phyloP scores from a whole-genome alignment of 176 grass and related monocot species.

The Bolboschoenus planiculmis region DNA sequence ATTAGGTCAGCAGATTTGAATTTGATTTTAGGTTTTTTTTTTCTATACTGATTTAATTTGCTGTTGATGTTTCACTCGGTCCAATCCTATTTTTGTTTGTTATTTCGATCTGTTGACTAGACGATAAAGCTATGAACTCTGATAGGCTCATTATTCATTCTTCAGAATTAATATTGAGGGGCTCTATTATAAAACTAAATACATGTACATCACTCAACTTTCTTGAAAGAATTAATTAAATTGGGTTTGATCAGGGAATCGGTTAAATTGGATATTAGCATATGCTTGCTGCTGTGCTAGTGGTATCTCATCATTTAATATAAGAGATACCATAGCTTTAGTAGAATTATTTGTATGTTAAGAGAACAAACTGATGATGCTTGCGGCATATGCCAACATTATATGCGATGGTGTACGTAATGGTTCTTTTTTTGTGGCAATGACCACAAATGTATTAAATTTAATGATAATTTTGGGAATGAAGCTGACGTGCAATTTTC shows the following conservation, averaged over 20 bases:
- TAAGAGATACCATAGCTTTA: neutral
- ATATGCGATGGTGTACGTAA: neutral
- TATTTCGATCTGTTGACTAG: neutral
- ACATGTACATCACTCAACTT: neutral
- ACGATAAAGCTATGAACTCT: neutral
- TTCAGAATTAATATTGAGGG: neutral
- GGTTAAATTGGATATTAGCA: constrained; percentile 1
- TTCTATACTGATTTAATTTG: neutral
- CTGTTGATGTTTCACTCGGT: neutral
- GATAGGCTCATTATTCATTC: neutral
- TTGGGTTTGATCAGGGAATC: neutral
- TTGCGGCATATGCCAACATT: neutral
- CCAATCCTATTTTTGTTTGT: neutral
- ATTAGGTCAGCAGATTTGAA: neutral
- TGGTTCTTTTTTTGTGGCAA: neutral
- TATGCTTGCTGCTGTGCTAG: neutral
- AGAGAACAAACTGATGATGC: constrained; percentile 1
- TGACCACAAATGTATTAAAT: neutral
- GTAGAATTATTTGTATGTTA: neutral
- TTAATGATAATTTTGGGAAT: neutral
- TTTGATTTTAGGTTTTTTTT: neutral
- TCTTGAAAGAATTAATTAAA: neutral
- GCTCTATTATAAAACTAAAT: neutral
- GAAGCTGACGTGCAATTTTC: neutral
- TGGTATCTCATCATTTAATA: constrained; percentile 1